Evolutionary conservation across 2,329 filamentous ascomycete genomes (phyloP).

Genomic region (Alternaria brassicicola): DNA sequence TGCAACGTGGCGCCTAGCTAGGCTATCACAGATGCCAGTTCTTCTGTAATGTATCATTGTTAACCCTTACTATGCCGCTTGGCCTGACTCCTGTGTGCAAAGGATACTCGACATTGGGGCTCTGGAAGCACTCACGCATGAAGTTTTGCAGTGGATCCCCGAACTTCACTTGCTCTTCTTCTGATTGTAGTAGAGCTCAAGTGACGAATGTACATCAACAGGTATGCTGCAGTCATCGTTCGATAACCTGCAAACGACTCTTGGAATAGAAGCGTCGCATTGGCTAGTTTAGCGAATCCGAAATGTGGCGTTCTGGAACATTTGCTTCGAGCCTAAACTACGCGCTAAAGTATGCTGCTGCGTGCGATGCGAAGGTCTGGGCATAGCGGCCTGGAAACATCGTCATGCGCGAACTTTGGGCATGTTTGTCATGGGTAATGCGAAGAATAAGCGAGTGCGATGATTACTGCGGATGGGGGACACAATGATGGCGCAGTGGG

Average conservation of each 20-base stretch:
- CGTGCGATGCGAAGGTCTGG: constrained; percentile 3
- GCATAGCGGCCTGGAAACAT: neutral
- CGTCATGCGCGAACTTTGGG: neutral
- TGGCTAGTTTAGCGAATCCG: constrained; percentile 11
- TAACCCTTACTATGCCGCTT: neutral
- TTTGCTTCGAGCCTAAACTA: neutral
- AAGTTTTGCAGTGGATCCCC: neutral
- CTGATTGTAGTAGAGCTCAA: neutral
- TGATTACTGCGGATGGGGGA: neutral
- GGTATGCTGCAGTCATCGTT: neutral
- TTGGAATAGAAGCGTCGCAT: neutral
- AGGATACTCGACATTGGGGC: neutral
- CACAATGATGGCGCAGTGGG: neutral
- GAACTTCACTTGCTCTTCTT: neutral
- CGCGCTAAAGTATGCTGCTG: neutral
- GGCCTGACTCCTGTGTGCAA: neutral
- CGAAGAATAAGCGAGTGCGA: constrained; percentile 3
- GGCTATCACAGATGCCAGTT: constrained; percentile 1
- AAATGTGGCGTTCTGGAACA: neutral
- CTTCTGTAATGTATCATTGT: constrained; percentile 17
- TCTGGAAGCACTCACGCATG: neutral
- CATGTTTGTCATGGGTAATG: neutral
- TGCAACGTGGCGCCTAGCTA: constrained; percentile 5
- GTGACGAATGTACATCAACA: neutral
- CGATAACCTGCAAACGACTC: neutral